Evolutionary conservation across 768 basidiomycete genomes (phyloP).

Genomic region (Scleroderma citrinum): DNA sequence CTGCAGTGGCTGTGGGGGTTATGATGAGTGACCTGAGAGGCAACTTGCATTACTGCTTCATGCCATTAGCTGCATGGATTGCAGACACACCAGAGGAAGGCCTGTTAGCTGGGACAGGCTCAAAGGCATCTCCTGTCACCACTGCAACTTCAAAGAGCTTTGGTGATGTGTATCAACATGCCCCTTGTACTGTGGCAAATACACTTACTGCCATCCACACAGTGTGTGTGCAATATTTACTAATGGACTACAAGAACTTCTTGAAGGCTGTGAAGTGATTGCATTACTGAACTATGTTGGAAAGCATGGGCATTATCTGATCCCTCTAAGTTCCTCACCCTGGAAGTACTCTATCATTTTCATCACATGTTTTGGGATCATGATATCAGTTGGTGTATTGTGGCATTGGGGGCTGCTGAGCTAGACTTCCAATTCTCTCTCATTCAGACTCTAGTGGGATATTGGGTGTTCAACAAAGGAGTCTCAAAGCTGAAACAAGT

Average conservation of each 20-base stretch:
- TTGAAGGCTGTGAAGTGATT: no score
- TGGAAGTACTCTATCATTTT: no score
- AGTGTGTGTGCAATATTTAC: neutral
- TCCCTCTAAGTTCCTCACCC: no score
- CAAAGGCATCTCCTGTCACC: constrained; percentile 27
- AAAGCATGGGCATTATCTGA: no score
- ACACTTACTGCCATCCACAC: constrained; percentile 17
- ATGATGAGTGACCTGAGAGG: constrained; percentile 21
- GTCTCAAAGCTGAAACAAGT: constrained; percentile 37
- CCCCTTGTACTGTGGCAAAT: constrained; percentile 13
- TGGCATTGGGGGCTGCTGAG: no score
- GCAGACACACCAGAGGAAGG: constrained; percentile 5
- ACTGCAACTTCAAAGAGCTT: constrained; percentile 25
- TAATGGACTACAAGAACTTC: no score
- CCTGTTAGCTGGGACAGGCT: neutral
- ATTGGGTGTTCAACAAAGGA: constrained; percentile 27
- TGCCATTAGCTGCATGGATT: constrained; percentile 25
- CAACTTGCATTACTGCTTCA: constrained; percentile 5
- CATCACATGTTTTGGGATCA: no score
- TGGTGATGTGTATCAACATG: constrained; percentile 25
- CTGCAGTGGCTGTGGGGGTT: constrained; percentile 9
- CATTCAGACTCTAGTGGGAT: no score
- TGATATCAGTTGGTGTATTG: no score
- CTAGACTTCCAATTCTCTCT: no score
- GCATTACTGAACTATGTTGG: no score